Evolutionary conservation across 495 filamentous ascomycete genomes (phyloP).

Genomic region (Cercophora sp.): DNA sequence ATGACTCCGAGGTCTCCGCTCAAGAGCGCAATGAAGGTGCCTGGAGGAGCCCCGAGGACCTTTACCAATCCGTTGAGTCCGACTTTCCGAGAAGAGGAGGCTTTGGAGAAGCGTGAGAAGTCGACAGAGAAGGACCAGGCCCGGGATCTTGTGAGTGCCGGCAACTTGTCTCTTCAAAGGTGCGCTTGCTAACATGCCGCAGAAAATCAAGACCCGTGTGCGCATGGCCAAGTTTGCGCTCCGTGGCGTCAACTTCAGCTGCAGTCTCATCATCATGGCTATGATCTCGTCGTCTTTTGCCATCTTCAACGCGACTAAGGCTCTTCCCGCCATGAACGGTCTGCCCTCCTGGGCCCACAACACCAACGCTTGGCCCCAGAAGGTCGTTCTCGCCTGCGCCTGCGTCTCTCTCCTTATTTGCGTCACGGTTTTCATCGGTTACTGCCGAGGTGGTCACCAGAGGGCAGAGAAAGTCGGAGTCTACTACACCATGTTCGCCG

Average conservation of each 20-base stretch:
- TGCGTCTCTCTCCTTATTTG: slow-evolving; percentile 77
- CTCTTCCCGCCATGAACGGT: slow-evolving; percentile 67
- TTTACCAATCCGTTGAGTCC: slow-evolving; percentile 71
- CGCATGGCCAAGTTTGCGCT: slow-evolving; percentile 92
- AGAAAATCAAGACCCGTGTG: slow-evolving; percentile 92
- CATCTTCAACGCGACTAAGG: slow-evolving; percentile 81
- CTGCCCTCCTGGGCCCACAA: slow-evolving; percentile 77
- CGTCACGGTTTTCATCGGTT: slow-evolving; percentile 75
- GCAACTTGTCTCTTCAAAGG: not conserved
- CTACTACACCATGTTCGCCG: slow-evolving; percentile 89
- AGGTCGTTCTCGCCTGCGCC: slow-evolving; percentile 70
- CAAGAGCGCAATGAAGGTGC: slow-evolving; percentile 81
- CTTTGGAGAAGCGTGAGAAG: slow-evolving; percentile 75
- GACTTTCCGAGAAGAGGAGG: slow-evolving; percentile 80
- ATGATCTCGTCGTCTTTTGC: slow-evolving; percentile 80
- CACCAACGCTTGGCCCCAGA: slow-evolving; percentile 87
- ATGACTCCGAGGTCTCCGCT: slow-evolving; percentile 70
- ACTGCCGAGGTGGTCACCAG: slow-evolving; percentile 83
- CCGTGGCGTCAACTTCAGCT: slow-evolving; percentile 91
- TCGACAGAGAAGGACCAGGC: slow-evolving; percentile 76
- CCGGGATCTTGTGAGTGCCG: slow-evolving; percentile 70
- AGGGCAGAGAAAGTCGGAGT: slow-evolving; percentile 87
- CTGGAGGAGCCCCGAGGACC: slow-evolving; percentile 68
- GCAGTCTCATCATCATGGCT: slow-evolving; percentile 87
- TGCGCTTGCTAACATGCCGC: slow-evolving; percentile 30